A percentile compares a stretch with the other conserved stretches of the same genome.
Conservation (phyloP, 2,329 filamentous ascomycete genomes). For the Colletotrichum orchidophilum region DNA sequence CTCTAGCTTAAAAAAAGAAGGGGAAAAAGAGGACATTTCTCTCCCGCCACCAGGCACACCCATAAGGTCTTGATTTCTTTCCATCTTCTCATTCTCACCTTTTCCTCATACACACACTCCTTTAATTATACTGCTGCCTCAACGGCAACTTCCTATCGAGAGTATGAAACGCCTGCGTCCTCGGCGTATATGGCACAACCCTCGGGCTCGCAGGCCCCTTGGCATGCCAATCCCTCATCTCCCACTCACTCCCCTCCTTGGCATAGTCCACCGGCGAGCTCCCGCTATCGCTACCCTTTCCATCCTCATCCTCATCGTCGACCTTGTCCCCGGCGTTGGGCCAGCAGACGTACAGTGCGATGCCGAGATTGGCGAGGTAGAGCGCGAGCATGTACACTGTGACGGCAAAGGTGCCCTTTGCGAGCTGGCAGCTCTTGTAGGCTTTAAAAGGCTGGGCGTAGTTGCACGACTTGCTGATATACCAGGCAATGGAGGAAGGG, state of each 20-base stretch:
- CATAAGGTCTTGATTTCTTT: neutral
- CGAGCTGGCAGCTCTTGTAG: constrained; percentile 70
- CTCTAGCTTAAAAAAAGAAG: neutral
- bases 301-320: constrained; percentile 50
- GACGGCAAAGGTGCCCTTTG: constrained; percentile 72
- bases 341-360: constrained; percentile 67
- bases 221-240: constrained; percentile 62
- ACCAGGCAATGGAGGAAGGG: constrained; percentile 75
- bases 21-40: neutral
- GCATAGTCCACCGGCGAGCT: constrained; percentile 43
- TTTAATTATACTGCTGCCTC: constrained; percentile 44
- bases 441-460: constrained; percentile 64
- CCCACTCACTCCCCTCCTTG: constrained; percentile 59
- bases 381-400: constrained; percentile 73
- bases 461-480: constrained; percentile 75
- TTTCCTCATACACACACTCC: neutral
- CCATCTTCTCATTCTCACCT: neutral
- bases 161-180: constrained; percentile 74
- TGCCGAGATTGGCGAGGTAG: constrained; percentile 66
- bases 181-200: constrained; percentile 66
- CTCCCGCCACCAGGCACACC: neutral
- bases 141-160: constrained; percentile 67
- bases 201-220: constrained; percentile 47
- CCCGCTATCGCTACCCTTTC: constrained; percentile 43
- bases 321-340: constrained; percentile 65